Evolutionary conservation across 495 filamentous ascomycete genomes (phyloP), one percentile per base, ranked within the genome.

Genomic region (Aspergillus olivimuriae): DNA sequence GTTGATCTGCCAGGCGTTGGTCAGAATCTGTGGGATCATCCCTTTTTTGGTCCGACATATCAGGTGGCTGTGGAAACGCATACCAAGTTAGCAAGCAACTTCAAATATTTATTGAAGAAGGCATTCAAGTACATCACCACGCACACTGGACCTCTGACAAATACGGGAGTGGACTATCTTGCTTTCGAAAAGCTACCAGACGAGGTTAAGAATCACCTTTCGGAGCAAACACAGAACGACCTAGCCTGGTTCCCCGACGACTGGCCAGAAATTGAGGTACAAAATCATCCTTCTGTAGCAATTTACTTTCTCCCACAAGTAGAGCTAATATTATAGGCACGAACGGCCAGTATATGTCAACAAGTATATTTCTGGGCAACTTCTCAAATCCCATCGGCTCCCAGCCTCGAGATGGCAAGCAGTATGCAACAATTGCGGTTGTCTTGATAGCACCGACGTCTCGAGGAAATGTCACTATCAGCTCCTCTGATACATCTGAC

Each of bases 201-300:
- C 0, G 1, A 10, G 4, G 35, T 47, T 1, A 55, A 62, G 21
- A 35, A 48, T 0, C 30, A n/a, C 1, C 49, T 68, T 12, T 61
- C 53, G 3, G 15, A 34, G 1, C 24, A 43, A 33, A 52, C 58
- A 10, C 31, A 58, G 12, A n/a, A 39, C 1, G 57, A 55, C 28
- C 68, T 81, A 5, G 45, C 50, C 14, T 39, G 39, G 30, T 75
- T 74, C 38, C 68, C 77, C 0, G 9, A 41, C 0, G 77, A 82
- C 50, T 83, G 78, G 78, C 80, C 78, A 0, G 76, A 81, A 17
- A 47, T 78, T n/a, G 74, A 80, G 56, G 62, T 63, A 48, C 36
- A n/a, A n/a, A n/a, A n/a, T n/a, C n/a, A n/a, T n/a, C n/a, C n/a
- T n/a, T n/a, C n/a, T n/a, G n/a, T n/a, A n/a, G n/a, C n/a, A n/a